phyloP scores from a whole-genome alignment of 768 basidiomycete genomes.

The Nevesoporus exiguus region DNA sequence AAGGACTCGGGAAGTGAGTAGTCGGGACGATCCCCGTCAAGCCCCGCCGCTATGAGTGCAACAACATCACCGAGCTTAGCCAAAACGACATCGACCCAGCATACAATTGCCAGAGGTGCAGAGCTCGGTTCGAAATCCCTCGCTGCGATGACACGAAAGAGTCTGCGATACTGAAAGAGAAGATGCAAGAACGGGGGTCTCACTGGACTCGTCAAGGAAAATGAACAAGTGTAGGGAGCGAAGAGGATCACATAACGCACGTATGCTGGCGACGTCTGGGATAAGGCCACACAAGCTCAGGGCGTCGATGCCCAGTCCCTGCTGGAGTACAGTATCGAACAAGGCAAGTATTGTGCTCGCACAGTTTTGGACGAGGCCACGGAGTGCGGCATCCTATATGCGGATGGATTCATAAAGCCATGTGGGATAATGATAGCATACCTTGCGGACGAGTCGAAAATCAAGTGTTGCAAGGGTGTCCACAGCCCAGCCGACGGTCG shows the following conservation, averaged over 20 bases:
- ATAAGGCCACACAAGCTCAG: constrained; percentile 8
- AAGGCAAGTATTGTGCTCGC: constrained; percentile 32
- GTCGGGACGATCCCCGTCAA: constrained; percentile 9
- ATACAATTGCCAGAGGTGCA: constrained; percentile 40
- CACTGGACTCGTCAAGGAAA: constrained; percentile 25
- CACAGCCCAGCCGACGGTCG: constrained; percentile 23
- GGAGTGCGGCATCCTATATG: constrained; percentile 33
- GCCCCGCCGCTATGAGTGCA: constrained; percentile 30
- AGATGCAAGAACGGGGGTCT: constrained; percentile 29
- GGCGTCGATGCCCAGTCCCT: neutral
- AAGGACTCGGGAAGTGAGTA: constrained; percentile 28
- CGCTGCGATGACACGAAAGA: constrained; percentile 45
- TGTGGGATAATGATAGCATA: constrained; percentile 1
- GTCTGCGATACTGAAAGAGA: constrained; percentile 51
- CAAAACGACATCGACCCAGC: constrained; percentile 64
- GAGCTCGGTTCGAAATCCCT: constrained; percentile 24
- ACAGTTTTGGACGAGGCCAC: constrained; percentile 33
- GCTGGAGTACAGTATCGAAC: constrained; percentile 26
- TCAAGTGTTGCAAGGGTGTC: constrained; percentile 26
- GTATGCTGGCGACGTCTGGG: constrained; percentile 14
- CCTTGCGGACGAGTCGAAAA: constrained; percentile 30
- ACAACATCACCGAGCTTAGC: constrained; percentile 45
- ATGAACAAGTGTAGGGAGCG: constrained; percentile 2
- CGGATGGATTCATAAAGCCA: neutral
- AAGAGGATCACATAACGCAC: constrained; percentile 12